Evolutionary conservation across 257 asterid genomes (phyloP), one percentile per base, ranked within the genome.

Genomic region (Vinca minor): DNA sequence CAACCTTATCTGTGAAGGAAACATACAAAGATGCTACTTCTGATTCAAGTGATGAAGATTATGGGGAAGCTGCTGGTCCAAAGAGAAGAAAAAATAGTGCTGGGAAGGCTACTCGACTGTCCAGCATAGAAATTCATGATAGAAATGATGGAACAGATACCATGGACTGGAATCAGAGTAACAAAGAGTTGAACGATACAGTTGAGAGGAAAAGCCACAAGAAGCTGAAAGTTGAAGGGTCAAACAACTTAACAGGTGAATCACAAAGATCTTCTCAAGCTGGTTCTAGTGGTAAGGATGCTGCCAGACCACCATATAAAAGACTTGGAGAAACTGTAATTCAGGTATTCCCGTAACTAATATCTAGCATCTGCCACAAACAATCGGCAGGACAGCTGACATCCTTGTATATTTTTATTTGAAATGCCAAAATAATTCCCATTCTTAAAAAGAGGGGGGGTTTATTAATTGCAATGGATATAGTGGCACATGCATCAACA

Each of bases 31-130:
- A 77, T 73, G 74, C 65, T 52, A 76, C 88, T 72, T 84, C 97
- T 58, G 97, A 87, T 73, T 89, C 99, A 63, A 87, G 96, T 35
- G 97, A 89, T 48, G 97, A 89, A 76, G 99, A 87, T 74, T 93
- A 69, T 78, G 84, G 75, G 58, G 89, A 78, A 77, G 45, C 74
- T 64, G 60, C 74, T 28, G 57, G 69, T 69, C 69, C 49, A 58
- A 89, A 84, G 87, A 82, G 77, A 70, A 78, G 77, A 69, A 84
- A 69, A 69, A 74, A 45, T 42, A 53, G 58, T 63, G 31, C 63
- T 38, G 76, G 76, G 64, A 85, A 76, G 69, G 64, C 76, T 69
- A 75, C 63, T 75, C 55, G 12, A 52, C 45, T 59, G 36, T 71
- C 85, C 53, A 54, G 74, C 31, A 26, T 63, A 59, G 47, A 57